Base-by-base conservation (phyloP, 129 eudicot species). In the Oenanthe sinensis region DNA sequence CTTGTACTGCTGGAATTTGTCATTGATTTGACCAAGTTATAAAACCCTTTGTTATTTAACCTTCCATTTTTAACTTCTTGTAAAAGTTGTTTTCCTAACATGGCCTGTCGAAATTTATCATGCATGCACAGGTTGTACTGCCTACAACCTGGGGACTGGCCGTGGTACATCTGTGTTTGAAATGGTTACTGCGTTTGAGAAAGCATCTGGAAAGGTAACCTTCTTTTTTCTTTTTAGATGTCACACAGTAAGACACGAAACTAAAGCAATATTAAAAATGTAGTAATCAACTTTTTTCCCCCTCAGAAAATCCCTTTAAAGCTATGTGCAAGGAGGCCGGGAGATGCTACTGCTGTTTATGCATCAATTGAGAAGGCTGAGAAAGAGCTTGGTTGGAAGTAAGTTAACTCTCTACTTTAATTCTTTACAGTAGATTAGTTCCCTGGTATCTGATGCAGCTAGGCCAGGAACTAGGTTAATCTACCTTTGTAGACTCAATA, bases 271-370 rank as follows among this genome's bases (percentile, higher is more conserved):
- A 4, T 33, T 67, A 26, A 46, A 81, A 8, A 52, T 43, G 33
- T 10, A n/a, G 33, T n/a, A 9, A 60, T n/a, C n/a, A 60, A 20
- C 44, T 42, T 48, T 49, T 6, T 75, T 4, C 60, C 5, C 73
- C 26, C 80, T 33, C 88, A 94, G 98, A 90, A 91, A 90, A 91
- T 94, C 67, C 98, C 97, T 1, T 10, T 88, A n/a, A 92, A 95
- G 86, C 77, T 92, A 49, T 95, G 99, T 75, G 91, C 97, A 55
- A 95, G 91, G 81, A 90, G 99, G 80, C 88, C 93, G 49, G 99
- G 99, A 81, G 99, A 92, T 87, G 99, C 99, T 26, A 90, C 92
- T 5, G 92, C 92, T 81, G 99, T 95, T 84, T 95, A 90, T 82
- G 99, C 97, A 5, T 92, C 96, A 0, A 92, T 93, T 43, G 86